These are phyloP conservation scores for Tricholoma hemisulphureum DNA, from an alignment of 768 basidiomycete species.

Conservation along the genomic window DNA sequence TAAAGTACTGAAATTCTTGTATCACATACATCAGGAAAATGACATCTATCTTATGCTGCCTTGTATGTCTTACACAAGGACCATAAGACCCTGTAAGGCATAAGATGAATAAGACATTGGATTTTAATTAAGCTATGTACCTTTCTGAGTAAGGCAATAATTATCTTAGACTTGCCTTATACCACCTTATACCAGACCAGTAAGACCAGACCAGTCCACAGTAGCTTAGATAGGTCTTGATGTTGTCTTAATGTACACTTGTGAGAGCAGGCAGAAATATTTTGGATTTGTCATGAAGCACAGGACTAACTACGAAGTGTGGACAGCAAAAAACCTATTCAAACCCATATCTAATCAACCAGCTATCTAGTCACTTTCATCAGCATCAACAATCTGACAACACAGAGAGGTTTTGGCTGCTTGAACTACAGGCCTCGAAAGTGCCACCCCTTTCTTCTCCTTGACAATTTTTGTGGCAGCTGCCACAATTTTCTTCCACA, in stretches of 20 bases:
- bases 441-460: not conserved
- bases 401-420: too few species aligned
- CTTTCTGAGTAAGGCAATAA: slow-evolving; percentile 1
- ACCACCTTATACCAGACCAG: not conserved
- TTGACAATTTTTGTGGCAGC: not conserved
- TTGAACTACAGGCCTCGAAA: not conserved
- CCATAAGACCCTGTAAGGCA: not conserved
- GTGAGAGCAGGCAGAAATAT: not conserved
- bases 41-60: not conserved
- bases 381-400: not conserved
- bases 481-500: slow-evolving; percentile 6
- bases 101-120: not conserved
- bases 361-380: slow-evolving; percentile 3
- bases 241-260: not conserved
- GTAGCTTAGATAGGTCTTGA: not conserved
- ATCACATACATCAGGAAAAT: not conserved
- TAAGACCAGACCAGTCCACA: not conserved
- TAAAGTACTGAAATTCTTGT: not conserved
- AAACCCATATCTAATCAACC: not conserved
- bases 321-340: not conserved
- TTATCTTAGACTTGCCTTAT: not conserved
- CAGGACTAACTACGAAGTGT: not conserved
- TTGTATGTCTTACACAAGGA: too few species aligned
- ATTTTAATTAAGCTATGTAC: slow-evolving; percentile 3
- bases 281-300: not conserved